These are phyloP conservation scores for Lentinula lateritia DNA, from an alignment of 768 basidiomycete genomes.

Conservation along the genomic window DNA sequence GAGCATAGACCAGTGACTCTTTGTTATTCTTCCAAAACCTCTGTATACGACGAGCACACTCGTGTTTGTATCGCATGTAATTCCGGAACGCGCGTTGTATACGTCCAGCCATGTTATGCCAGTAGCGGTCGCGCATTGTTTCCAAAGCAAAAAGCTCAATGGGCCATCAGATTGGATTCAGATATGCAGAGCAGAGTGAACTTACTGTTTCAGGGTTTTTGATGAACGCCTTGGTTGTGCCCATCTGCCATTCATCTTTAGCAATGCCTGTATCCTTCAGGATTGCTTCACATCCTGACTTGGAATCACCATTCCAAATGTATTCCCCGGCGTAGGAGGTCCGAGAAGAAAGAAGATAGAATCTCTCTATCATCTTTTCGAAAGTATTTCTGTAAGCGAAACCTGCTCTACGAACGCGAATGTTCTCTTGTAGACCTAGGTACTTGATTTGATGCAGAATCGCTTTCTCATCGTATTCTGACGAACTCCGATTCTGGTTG, in stretches of 20 bases:
- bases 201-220: conserved; percentile 97
- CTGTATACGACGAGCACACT: conserved; percentile 92
- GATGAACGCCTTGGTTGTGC: conserved; percentile 96
- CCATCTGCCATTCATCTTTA: conserved; percentile 99
- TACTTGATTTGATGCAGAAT: conserved; percentile 99
- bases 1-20: conserved; percentile 82
- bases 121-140: conserved; percentile 98
- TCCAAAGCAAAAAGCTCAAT: conserved; percentile 91
- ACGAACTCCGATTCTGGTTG: conserved; percentile 89
- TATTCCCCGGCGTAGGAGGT: conserved; percentile 99
- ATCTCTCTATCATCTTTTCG: conserved; percentile 98
- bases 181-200: not conserved
- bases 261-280: conserved; percentile 93
- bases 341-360: conserved; percentile 90
- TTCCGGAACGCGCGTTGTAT: conserved; percentile 97
- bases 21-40: conserved; percentile 99
- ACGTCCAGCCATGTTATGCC: conserved; percentile 98
- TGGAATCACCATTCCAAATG: conserved; percentile 88
- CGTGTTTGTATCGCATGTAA: conserved; percentile 92
- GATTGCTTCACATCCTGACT: conserved; percentile 89
- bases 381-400: conserved; percentile 99
- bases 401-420: conserved; percentile 93
- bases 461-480: conserved; percentile 92
- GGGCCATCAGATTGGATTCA: not conserved
- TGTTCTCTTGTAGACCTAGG: conserved; percentile 96